Percentiles rank a stretch among this genome's conserved stretches.
These are phyloP conservation scores for Geotrichum candidum DNA, from an alignment of 1,139 yeast species.

Conservation along the genomic window DNA sequence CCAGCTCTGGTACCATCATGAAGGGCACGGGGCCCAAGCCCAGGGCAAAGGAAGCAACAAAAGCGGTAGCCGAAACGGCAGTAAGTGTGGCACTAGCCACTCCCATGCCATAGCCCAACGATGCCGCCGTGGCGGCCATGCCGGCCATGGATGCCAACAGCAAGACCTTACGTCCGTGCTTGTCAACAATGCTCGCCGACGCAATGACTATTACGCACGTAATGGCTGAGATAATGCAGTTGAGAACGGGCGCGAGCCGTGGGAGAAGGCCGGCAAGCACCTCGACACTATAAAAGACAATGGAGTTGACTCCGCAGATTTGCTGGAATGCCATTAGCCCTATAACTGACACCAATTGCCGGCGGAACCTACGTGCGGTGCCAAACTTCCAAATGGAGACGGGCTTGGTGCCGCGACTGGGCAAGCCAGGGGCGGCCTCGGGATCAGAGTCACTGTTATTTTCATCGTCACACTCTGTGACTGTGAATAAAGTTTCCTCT, in stretches of 20 bases:
- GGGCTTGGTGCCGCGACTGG: not conserved
- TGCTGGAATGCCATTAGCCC: conserved; percentile 84
- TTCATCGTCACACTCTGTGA: not conserved
- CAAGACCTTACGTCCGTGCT: conserved; percentile 69
- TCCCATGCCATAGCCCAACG: conserved; percentile 63
- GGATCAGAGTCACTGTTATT: not conserved
- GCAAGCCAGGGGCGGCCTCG: not conserved
- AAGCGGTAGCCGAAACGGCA: conserved; percentile 60
- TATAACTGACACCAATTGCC: conserved; percentile 61
- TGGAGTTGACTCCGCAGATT: conserved; percentile 85
- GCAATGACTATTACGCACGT: conserved; percentile 67
- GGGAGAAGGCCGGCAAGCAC: conserved; percentile 69
- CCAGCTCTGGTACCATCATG: conserved; percentile 78
- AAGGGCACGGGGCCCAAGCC: conserved; percentile 97
- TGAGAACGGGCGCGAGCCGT: conserved; percentile 58
- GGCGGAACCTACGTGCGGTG: conserved; percentile 45
- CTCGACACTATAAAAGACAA: conserved; percentile 86
- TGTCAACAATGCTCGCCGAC: conserved; percentile 69
- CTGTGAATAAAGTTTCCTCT: conserved; percentile 16
- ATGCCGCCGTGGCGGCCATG: conserved; percentile 62
- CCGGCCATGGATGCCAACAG: conserved; percentile 56
- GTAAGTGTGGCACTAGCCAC: conserved; percentile 47
- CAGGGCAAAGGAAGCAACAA: conserved; percentile 78
- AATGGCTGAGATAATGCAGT: conserved; percentile 65
- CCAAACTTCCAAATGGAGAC: conserved; percentile 40